Evolutionary conservation across 2,329 filamentous ascomycete genomes (phyloP).

Genomic region (Hymenoscyphus albidus): DNA sequence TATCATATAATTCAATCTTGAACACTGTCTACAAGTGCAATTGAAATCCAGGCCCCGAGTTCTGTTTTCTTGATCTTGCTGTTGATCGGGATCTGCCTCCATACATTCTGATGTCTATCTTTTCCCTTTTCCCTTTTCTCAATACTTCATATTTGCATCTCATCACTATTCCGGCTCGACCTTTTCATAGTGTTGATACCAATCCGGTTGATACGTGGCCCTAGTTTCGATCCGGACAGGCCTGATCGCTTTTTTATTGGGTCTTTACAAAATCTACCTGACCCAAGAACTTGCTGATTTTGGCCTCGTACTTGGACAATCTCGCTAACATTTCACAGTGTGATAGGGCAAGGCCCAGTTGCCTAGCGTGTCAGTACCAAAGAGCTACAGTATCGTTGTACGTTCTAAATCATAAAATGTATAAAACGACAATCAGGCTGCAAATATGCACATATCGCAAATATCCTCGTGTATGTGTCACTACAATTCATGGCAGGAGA

Average conservation of each 20-base stretch:
- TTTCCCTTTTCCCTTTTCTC: too few species aligned
- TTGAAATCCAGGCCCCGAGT: too few species aligned
- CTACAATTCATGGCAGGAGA: not conserved
- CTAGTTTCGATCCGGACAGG: not conserved
- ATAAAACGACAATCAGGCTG: slow-evolving; percentile 75
- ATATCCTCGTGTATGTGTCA: slow-evolving; percentile 64
- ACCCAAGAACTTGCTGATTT: not conserved
- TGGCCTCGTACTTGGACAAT: not conserved
- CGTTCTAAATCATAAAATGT: slow-evolving; percentile 42
- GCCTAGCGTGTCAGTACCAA: slow-evolving; percentile 55
- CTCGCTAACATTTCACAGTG: slow-evolving; percentile 48
- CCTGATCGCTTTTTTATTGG: not conserved
- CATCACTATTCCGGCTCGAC: not conserved
- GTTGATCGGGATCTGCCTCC: too few species aligned
- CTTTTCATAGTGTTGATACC: not conserved
- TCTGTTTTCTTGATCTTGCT: too few species aligned
- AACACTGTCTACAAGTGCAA: too few species aligned
- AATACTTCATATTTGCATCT: not conserved
- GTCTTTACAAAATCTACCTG: not conserved
- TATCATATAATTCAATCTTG: not conserved
- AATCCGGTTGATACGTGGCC: not conserved
- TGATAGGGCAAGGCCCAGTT: slow-evolving; percentile 68
- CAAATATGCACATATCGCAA: slow-evolving; percentile 71
- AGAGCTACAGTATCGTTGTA: not conserved
- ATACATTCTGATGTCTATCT: too few species aligned